Evolutionary conservation across 192 early-diverging fungal species (phyloP).

Genomic region (Lobosporangium transversale): DNA sequence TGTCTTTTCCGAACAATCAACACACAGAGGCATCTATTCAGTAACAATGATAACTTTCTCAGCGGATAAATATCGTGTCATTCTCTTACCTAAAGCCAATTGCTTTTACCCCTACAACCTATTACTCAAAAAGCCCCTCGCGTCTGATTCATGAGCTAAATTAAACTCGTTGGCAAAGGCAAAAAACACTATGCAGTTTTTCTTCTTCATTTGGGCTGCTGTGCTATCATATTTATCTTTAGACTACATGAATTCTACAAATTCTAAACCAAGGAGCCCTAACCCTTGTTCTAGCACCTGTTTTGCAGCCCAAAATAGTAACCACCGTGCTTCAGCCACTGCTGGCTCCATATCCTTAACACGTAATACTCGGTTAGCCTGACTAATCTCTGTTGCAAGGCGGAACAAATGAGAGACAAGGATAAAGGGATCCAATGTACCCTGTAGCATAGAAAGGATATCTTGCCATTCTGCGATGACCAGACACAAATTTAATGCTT

Average conservation of each 20-base stretch:
- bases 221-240: no score
- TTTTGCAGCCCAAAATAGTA: conserved; percentile 81
- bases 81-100: no score
- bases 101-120: no score
- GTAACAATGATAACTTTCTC: no score
- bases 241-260: conserved; percentile 88
- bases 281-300: conserved; percentile 83
- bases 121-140: no score
- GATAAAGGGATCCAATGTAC: conserved; percentile 75
- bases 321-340: conserved; percentile 80
- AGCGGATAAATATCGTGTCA: no score
- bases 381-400: conserved; percentile 75
- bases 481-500: conserved; percentile 72
- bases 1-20: no score
- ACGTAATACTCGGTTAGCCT: conserved; percentile 68
- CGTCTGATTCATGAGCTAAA: no score
- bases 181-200: no score
- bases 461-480: conserved; percentile 83
- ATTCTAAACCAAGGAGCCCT: conserved; percentile 74
- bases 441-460: conserved; percentile 61
- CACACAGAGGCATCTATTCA: no score
- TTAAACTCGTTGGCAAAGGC: no score
- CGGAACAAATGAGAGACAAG: conserved; percentile 80
- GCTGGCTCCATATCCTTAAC: conserved; percentile 72
- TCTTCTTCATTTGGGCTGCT: no score